Evolutionary conservation across 1,284 basidiomycete genomes (phyloP), one percentile per base, ranked within the genome.

Genomic region (Phylloboletellus chloephorus): DNA sequence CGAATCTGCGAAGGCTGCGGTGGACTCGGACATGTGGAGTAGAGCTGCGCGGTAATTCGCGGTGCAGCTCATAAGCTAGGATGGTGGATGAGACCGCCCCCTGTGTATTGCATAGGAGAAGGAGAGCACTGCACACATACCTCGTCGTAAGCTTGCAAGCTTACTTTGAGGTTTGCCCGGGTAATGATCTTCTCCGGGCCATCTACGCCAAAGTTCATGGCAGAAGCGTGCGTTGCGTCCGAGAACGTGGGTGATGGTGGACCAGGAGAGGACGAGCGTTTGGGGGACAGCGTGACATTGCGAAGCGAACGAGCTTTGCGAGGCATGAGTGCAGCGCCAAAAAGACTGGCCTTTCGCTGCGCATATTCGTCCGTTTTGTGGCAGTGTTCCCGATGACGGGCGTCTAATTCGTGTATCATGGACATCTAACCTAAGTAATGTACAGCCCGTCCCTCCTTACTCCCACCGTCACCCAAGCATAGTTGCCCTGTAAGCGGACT

Each of bases 41-140:
- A 97, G 74, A 20, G 89, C 86, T 25, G 81, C 72, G 35, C 93
- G 88, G 68, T 95, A 97, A 40, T 76, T 77, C 37, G 89, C 83
- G 49, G 87, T 88, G 32, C 82, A 76, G 48, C 67, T 76, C 67
- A 96, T 76, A 37, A 96, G 72, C 81, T 93, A 52, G 39, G 36
- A 37, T 48, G 25, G 41, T 48, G 47, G 7, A 52, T 60, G 12
- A 65, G 48, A 42, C 45, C 9, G 35, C 12, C 33, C 12, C 10
- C 7, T 28, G 37, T 25, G 7, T 11, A 16, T 9, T 30, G 31
- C 25, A 12, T 19, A 17, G 34, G 16, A 19, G 21, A 17, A 22
- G 21, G 15, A 22, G 34, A 25, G 37, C 22, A 35, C 15, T 28
- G 43, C 26, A 33, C 35, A 59, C 78, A 59, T 59, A 88, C 87